Evolutionary conservation across 345 rosid species (phyloP), one percentile per base, ranked within the genome.

Genomic region (Arabidopsis suecica): DNA sequence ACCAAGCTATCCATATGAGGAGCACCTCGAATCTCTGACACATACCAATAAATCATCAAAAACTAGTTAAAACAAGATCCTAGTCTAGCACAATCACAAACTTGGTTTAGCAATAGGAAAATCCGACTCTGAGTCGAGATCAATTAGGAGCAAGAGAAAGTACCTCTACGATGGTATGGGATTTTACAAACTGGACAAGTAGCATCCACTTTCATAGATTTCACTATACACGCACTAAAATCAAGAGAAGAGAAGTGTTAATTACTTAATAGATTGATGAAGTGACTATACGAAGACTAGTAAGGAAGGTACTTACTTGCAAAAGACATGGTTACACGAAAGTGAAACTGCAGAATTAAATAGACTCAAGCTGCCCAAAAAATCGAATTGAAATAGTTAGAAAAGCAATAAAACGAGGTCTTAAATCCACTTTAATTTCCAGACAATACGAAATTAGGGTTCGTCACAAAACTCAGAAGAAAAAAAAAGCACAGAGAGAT

Each of bases 1-100:
- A 92, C 99, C 83, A 95, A 84, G 73, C 81, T 95, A 79, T 95
- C 98, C 98, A 95, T 92, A 78, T 92, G 97, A 32, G 93, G 96
- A 78, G 98, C 89, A 73, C 91, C 74, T 22, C 94, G 93, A 80
- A 92, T 71, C 88, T 92, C 99, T 95, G 73, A 42, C 36, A 28
- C n/a, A 75, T 48, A 76, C 11, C 34, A 68, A 57, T 20, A 20
- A 33, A 78, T 33, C 0, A 41, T 61, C 51, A 67, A 20, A 20
- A 34, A 42, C 42, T 23, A 23, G 2, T 23, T 23, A 23, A 23
- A 23, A 23, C 25, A 23, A 23, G 23, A 36, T 1, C 5, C 12
- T 10, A 11, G 53, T 33, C 14, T 1, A 51, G 9, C 30, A 11
- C 45, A 20, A 37, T 25, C 2, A 7, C 33, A 72, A 51, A 69